Evolutionary conservation across 495 filamentous ascomycete species (phyloP).

Genomic region (Penicillium antarcticum): DNA sequence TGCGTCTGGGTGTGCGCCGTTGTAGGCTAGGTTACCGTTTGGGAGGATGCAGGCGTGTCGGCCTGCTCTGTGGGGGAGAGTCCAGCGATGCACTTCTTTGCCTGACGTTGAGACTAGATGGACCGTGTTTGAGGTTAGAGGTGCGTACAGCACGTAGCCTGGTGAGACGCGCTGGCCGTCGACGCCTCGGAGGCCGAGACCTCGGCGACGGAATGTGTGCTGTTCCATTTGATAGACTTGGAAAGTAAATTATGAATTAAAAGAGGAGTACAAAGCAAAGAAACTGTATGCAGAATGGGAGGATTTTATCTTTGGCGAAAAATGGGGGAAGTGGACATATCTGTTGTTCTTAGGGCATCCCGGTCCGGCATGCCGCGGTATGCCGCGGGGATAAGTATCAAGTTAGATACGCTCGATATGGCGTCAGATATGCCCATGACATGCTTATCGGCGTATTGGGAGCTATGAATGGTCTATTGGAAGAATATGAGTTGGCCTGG

Average conservation of each 20-base stretch:
- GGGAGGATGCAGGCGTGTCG: conserved; percentile 42
- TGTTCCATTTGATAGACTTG: conserved; percentile 32
- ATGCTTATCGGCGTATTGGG: conserved; percentile 12
- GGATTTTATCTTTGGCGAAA: not conserved
- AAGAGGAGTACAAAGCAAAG: too few relatives aligned
- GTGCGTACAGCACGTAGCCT: conserved; percentile 42
- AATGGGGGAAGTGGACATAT: not conserved
- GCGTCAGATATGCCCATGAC: conserved; percentile 20
- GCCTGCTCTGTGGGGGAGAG: conserved; percentile 37
- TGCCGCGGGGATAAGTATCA: conserved; percentile 22
- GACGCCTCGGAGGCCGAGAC: conserved; percentile 41
- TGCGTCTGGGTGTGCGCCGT: conserved; percentile 38
- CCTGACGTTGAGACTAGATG: conserved; percentile 41
- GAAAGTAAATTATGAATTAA: not conserved
- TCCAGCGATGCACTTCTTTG: conserved; percentile 43
- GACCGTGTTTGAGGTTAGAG: conserved; percentile 38
- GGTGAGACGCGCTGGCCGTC: conserved; percentile 33
- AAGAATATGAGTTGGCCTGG: conserved; percentile 23
- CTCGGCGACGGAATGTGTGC: conserved; percentile 40
- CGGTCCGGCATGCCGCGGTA: conserved; percentile 29
- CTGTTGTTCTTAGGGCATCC: conserved; percentile 9
- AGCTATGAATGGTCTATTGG: conserved; percentile 26
- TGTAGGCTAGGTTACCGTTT: conserved; percentile 43
- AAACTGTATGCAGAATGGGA: not conserved
- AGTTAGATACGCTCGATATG: conserved; percentile 9